A percentile compares a stretch with the other conserved stretches of the same genome.
Conservation (phyloP, 2,329 filamentous ascomycete genomes). For the Diplocarpon rosae region DNA sequence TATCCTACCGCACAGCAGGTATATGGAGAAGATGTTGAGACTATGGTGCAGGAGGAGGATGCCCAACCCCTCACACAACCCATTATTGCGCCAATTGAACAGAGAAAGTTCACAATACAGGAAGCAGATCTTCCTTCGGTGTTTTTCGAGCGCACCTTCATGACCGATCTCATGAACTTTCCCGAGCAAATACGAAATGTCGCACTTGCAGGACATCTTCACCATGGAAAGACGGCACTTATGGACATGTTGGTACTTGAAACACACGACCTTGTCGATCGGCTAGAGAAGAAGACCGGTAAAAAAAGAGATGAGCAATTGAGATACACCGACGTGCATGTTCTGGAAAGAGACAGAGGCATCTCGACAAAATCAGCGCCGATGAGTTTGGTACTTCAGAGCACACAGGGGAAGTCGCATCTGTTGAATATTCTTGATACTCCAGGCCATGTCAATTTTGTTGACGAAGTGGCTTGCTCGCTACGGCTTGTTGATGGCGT, state of each 20-base stretch:
- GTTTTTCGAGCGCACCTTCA: conserved; percentile 78
- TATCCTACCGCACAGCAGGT: conserved; percentile 96
- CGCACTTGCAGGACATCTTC: conserved; percentile 81
- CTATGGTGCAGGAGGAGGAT: conserved; percentile 93
- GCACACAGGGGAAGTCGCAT: conserved; percentile 86
- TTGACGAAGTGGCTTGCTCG: conserved; percentile 87
- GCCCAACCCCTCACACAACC: conserved; percentile 85
- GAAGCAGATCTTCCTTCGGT: conserved; percentile 85
- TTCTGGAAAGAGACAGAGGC: conserved; percentile 80
- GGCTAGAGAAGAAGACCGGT: conserved; percentile 70
- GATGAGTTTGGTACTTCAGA: conserved; percentile 86
- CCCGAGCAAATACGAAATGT: conserved; percentile 91
- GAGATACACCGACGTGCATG: conserved; percentile 86
- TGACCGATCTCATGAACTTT: conserved; percentile 93
- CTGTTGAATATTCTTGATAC: conserved; percentile 93
- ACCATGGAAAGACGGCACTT: conserved; percentile 95
- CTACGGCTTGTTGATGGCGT: conserved; percentile 83
- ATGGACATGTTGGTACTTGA: conserved; percentile 98
- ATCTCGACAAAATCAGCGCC: conserved; percentile 87
- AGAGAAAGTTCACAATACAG: conserved; percentile 93
- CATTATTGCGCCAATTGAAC: conserved; percentile 83
- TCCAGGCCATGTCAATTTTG: conserved; percentile 95
- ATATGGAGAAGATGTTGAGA: conserved; percentile 90
- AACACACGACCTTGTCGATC: conserved; percentile 77
- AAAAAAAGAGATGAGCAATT: conserved; percentile 80